Conservation (phyloP, 495 filamentous ascomycete species). For the Schizothecium vesticola region DNA sequence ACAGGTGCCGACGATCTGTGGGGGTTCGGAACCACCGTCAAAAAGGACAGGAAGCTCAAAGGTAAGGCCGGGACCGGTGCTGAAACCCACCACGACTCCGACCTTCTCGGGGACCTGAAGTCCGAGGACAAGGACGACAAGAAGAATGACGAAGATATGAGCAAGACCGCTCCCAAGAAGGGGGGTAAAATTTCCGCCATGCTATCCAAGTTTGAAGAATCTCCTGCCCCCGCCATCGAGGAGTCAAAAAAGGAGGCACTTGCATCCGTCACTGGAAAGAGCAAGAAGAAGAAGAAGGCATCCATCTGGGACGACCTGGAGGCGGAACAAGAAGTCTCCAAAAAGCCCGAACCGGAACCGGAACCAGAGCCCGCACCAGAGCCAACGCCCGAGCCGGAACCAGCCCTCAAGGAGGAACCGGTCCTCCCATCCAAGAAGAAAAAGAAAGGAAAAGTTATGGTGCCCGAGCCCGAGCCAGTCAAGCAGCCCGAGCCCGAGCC, state of each 20-base stretch:
- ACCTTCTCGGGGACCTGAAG: constrained; percentile 3
- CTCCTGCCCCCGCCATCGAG: neutral
- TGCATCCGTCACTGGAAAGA: constrained; percentile 16
- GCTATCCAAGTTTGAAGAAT: neutral
- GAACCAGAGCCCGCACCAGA: constrained; percentile 13
- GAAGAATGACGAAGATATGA: constrained; percentile 15
- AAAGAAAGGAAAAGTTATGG: constrained; percentile 17
- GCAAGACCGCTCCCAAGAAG: constrained; percentile 17
- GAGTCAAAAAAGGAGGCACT: constrained; percentile 8
- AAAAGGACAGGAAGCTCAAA: constrained; percentile 16
- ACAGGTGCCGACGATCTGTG: constrained; percentile 7
- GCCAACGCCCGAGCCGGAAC: constrained; percentile 22
- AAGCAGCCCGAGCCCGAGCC: constrained; percentile 16
- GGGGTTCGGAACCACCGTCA: constrained; percentile 8
- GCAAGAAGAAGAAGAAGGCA: constrained; percentile 31
- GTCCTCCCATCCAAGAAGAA: constrained; percentile 8
- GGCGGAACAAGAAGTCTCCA: neutral
- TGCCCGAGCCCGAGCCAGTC: constrained; percentile 10
- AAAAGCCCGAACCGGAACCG: constrained; percentile 16
- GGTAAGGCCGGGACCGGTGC: constrained; percentile 11
- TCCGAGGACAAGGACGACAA: constrained; percentile 3
- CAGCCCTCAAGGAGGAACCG: neutral
- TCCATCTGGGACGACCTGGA: constrained; percentile 12
- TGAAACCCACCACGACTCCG: neutral
- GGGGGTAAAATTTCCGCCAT: constrained; percentile 17